A percentile compares a stretch with the other conserved stretches of the same genome.
These are phyloP conservation scores for Furcasterigmium sp. DNA, from an alignment of 2,329 filamentous ascomycete species.

Conservation along the genomic window DNA sequence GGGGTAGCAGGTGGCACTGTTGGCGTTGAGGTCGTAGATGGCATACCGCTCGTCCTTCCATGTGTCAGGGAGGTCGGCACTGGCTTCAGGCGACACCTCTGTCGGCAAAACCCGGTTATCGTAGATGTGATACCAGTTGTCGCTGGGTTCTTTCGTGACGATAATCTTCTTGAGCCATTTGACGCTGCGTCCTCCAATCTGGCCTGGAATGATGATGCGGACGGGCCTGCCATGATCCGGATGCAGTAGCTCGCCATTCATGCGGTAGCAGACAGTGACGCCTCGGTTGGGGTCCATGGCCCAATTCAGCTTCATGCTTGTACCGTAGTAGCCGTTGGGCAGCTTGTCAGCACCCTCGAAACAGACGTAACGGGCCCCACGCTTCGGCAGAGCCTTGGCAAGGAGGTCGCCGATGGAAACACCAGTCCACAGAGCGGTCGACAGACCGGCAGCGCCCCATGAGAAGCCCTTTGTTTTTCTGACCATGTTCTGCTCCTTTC, in stretches of 20 bases:
- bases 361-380: constrained; percentile 75
- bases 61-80: constrained; percentile 65
- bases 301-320: constrained; percentile 84
- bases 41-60: constrained; percentile 90
- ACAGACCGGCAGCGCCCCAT: constrained; percentile 84
- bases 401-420: constrained; percentile 70
- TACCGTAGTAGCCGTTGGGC: constrained; percentile 86
- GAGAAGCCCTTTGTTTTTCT: constrained; percentile 91
- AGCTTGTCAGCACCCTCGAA: constrained; percentile 88
- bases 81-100: constrained; percentile 76
- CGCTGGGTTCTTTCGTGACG: constrained; percentile 71
- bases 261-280: constrained; percentile 82
- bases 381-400: constrained; percentile 58
- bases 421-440: constrained; percentile 84
- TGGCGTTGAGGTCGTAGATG: constrained; percentile 87
- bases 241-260: constrained; percentile 78
- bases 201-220: constrained; percentile 77
- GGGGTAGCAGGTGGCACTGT: constrained; percentile 76
- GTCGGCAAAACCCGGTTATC: constrained; percentile 89
- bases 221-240: constrained; percentile 86
- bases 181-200: constrained; percentile 87
- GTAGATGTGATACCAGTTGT: constrained; percentile 95
- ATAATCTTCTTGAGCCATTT: constrained; percentile 87
- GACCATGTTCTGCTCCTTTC: constrained; percentile 90
- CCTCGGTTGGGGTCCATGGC: constrained; percentile 77